Evolutionary conservation across 805 yeast species (phyloP), one percentile per base, ranked within the genome.

Genomic region (Lipomyces sp.): DNA sequence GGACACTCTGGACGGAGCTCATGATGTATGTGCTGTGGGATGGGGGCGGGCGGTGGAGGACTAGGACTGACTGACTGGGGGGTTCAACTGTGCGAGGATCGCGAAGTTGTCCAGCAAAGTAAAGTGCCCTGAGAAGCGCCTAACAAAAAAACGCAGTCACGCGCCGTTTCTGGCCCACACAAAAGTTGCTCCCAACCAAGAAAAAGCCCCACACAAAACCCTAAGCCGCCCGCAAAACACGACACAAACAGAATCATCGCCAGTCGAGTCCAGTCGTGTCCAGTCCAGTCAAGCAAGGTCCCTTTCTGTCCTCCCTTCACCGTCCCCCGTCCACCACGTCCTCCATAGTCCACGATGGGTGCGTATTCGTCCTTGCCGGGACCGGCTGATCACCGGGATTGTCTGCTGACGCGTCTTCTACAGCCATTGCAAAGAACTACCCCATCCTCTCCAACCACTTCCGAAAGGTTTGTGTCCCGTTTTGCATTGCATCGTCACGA

Each of bases 381-480:
- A n/a, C n/a, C n/a, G n/a, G n/a, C n/a, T n/a, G n/a, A n/a, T n/a
- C n/a, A n/a, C n/a, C n/a, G n/a, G n/a, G n/a, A n/a, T n/a, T n/a
- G n/a, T n/a, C n/a, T n/a, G n/a, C n/a, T n/a, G n/a, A n/a, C n/a
- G n/a, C n/a, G n/a, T n/a, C n/a, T n/a, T n/a, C 13, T 42, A 4
- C 76, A 90, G 98, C 98, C 78, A 89, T 93, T 83, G 78, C 93
- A 70, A 91, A 93, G 90, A 91, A 91, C 82, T 83, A 89, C 81
- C 96, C 98, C 82, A 81, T 91, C 81, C 86, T 87, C 83, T 88
- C 87, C 85, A 91, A 91, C 85, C 98, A 93, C 83, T 91, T 91
- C 95, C 86, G 97, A 83, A 91, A 91, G 58, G 58, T 54, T 34
- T 22, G 54, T 53, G 13, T 16, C 23, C 8, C 22, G 31, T 13